Evolutionary conservation across 2,329 filamentous ascomycete species (phyloP), one percentile per base, ranked within the genome.

Genomic region (Epichloe gansuensis): DNA sequence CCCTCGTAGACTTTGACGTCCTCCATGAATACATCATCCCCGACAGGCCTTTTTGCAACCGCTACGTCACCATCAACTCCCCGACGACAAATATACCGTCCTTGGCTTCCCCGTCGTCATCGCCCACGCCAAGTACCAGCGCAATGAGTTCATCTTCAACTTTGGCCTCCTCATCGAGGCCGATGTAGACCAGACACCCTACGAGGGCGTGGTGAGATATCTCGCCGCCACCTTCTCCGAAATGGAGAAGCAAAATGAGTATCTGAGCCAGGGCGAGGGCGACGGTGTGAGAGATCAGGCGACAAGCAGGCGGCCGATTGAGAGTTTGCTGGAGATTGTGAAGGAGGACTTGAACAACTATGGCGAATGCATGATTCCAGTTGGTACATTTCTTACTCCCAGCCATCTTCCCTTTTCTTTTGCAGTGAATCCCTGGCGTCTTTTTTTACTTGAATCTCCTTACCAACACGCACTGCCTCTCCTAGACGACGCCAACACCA

Each of bases 91-190:
- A 58, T 86, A 91, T 68, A 82, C 84, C 54, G 82, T 98, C 52
- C 77, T 98, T 37, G 89, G 91, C 15, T 89, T 90, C 62, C 93
- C 93, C 0, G 85, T 97, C 51, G 91, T 89, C 65, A 88, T 97
- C 64, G 82, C 85, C 50, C 81, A 90, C 58, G 78, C 83, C 52
- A 85, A 85, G 60, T 95, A 97, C 64, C 82, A 86, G 63, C 85
- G 93, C 54, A 95, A 95, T 69, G 88, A 95, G 68, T 97, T 96
- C 74, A 95, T 96, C 65, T 98, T 97, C 80, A 97, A 97, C 69
- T 95, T 97, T 65, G 90, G 89, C 54, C 75, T 97, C 45, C 85
- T 95, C 31, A 75, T 95, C 48, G 80, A 86, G 49, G 69, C 70
- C 46, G 74, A 77, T 50, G 72, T 74, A 51, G 87, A 94, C 63